Percentiles rank a stretch among this genome's conserved stretches.
These are phyloP conservation scores for Solanum pennellii DNA, from an alignment of 257 asterid genomes.

Conservation along the genomic window DNA sequence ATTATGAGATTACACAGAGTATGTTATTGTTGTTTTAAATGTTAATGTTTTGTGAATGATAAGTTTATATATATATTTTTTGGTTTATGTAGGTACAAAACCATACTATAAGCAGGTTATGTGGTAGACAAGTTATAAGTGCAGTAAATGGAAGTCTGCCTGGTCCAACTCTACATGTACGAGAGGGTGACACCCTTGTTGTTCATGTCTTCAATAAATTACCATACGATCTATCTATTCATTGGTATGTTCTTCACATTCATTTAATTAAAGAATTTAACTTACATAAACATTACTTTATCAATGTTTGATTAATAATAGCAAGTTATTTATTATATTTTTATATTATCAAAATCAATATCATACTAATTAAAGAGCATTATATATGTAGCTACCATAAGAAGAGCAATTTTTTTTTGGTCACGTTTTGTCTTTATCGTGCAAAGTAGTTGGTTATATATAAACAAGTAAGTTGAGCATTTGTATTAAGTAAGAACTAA, in stretches of 20 bases:
- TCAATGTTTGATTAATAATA: neutral
- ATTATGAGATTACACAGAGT: neutral
- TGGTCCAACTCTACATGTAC: slow-evolving; percentile 46
- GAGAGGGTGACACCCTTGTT: slow-evolving; percentile 58
- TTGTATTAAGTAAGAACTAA: neutral
- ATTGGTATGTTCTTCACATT: slow-evolving; percentile 34
- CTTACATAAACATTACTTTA: neutral
- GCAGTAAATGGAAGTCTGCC: slow-evolving; percentile 66
- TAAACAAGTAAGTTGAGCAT: neutral
- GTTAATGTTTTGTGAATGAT: neutral
- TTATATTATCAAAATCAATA: neutral
- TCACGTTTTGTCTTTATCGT: neutral
- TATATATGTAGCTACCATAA: neutral
- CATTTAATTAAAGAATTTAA: neutral
- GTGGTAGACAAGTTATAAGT: slow-evolving; percentile 38
- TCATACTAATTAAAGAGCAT: neutral
- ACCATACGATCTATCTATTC: slow-evolving; percentile 51
- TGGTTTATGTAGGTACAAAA: slow-evolving; percentile 40
- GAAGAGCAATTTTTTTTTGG: neutral
- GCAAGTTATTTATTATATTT: too few relatives aligned
- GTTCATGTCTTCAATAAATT: slow-evolving; percentile 44
- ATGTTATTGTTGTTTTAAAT: neutral
- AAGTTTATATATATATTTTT: neutral
- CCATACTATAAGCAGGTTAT: slow-evolving; percentile 29
- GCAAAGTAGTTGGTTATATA: neutral